Base-by-base conservation (phyloP, 2,329 filamentous ascomycete species). In the Taxawa tesnikishii region DNA sequence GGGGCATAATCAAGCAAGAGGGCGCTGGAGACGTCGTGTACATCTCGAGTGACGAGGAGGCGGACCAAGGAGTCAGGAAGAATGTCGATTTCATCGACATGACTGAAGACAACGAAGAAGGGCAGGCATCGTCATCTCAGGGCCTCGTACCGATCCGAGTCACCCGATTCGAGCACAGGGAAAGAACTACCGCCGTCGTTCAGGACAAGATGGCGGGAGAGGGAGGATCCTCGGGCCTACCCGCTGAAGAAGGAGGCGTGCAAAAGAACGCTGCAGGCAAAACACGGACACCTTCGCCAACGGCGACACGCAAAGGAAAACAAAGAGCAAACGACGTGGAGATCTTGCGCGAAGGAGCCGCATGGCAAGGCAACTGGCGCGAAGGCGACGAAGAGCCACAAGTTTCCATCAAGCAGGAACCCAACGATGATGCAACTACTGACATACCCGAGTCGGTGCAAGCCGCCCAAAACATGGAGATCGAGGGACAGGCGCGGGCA, bases 81-180 rank as follows among this genome's bases (percentile, higher is more conserved):
- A 65, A 71, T 39, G 70, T 78, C 34, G 72, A 77, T 40, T 51
- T 62, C n/a, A 67, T 74, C 39, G 65, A 65, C 39, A 47, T 75
- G 9, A 65, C 73, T 34, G 68, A 70, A 17, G 61, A 65, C 28
- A 46, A 47, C 14, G 40, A 42, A 28, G 40, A 45, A 42, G 40
- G 44, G 21, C 38, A 43, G 16, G 39, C 26, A 36, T 8, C 19
- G n/a, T 23, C 26, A 47, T 40, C 33, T n/a, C 28, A 43, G 26
- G 55, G 53, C 2, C 51, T 68, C 26, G 53, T 58, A 29, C 72
- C 72, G 4, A 60, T 75, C 26, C 64, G 72, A n/a, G 59, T 75
- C 29, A 59, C 62, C 34, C 59, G 71, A 38, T 62, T 65, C 42
- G 64, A 68, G 38, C 70, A 74, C 44, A 60, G 66, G 40, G 68